Base-by-base conservation (phyloP, 495 filamentous ascomycete genomes). In the Penicillium malachiteum region DNA sequence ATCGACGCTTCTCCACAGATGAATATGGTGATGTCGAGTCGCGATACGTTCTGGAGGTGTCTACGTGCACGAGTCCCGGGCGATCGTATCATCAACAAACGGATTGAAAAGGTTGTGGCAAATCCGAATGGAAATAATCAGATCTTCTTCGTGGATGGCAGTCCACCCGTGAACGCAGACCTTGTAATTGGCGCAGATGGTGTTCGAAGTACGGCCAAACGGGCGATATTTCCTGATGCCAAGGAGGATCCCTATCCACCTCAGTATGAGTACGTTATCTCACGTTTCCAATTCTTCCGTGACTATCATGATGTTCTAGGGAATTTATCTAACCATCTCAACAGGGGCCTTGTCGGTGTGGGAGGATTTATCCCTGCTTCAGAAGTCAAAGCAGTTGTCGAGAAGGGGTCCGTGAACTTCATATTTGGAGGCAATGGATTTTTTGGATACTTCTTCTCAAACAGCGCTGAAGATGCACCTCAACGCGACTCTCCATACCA, bases 151-250 rank as follows among this genome's bases (percentile, higher is more conserved):
- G 59, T 51, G 0, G 72, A 75, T 50, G 69, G 51, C 5, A 69
- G 65, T 44, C 9, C 50, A 0, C 60, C 64, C 4, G 72, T 74
- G 4, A 65, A 73, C 13, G 79, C 72, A 0, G 81, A 81, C 68
- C 51, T 88, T 54, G 71, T 85, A 2, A 74, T 87, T 58, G 84
- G 81, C n/a, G 81, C 82, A 0, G 84, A 87, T 67, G 85, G 85
- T 1, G 69, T 85, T 5, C 77, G 74, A 64, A 83, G 81, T 44
- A 67, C 67, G 0, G 74, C 77, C 1, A 73, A 79, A 49, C 71
- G 58, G 45, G 69, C 69, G 0, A 55, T 86, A 33, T 74, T 79
- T 46, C 69, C 76, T 12, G 73, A 71, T 13, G 63, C 52, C 2
- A 55, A 68, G 18, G 58, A 58, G 10, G 68, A 75, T 14, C 56